Conservation (phyloP, 1,284 basidiomycete genomes). For the Ustilago trichophora region DNA sequence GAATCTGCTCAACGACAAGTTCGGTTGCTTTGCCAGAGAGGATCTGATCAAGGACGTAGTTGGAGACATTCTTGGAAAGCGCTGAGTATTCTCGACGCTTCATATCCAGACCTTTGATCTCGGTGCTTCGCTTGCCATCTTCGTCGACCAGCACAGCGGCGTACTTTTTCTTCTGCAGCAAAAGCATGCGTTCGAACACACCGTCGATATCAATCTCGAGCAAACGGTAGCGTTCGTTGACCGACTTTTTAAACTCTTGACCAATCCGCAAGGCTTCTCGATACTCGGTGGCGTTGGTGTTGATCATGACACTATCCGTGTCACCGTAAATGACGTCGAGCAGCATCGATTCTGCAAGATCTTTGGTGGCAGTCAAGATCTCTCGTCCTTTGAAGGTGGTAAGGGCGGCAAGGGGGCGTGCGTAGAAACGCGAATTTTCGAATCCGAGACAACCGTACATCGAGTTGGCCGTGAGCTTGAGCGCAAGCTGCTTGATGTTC, state of each 20-base stretch:
- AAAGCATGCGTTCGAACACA: slow-evolving; percentile 88
- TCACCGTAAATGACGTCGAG: slow-evolving; percentile 98
- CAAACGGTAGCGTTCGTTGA: slow-evolving; percentile 93
- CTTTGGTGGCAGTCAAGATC: slow-evolving; percentile 90
- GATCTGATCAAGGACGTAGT: slow-evolving; percentile 77
- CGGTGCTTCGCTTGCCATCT: slow-evolving; percentile 67
- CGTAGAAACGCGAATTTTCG: slow-evolving; percentile 95
- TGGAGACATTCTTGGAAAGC: slow-evolving; percentile 87
- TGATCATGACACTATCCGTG: slow-evolving; percentile 98
- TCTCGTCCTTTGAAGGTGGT: slow-evolving; percentile 98
- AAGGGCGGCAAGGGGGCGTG: slow-evolving; percentile 92
- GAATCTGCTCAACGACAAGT: slow-evolving; percentile 86
- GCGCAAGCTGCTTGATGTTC: slow-evolving; percentile 93
- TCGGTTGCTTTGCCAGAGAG: slow-evolving; percentile 92
- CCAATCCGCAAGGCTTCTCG: slow-evolving; percentile 90
- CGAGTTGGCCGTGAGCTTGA: slow-evolving; percentile 98
- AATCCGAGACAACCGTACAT: slow-evolving; percentile 99
- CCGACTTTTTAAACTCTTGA: slow-evolving; percentile 88
- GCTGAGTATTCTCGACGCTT: slow-evolving; percentile 94
- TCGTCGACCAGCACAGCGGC: slow-evolving; percentile 81
- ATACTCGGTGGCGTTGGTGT: slow-evolving; percentile 89
- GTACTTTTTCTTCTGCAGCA: slow-evolving; percentile 99
- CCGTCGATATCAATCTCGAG: slow-evolving; percentile 97
- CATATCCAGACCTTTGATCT: slow-evolving; percentile 99
- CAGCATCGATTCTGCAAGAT: slow-evolving; percentile 86